Conservation (phyloP, 352 stramenopile species). For the Globisporangium mamillatum region DNA sequence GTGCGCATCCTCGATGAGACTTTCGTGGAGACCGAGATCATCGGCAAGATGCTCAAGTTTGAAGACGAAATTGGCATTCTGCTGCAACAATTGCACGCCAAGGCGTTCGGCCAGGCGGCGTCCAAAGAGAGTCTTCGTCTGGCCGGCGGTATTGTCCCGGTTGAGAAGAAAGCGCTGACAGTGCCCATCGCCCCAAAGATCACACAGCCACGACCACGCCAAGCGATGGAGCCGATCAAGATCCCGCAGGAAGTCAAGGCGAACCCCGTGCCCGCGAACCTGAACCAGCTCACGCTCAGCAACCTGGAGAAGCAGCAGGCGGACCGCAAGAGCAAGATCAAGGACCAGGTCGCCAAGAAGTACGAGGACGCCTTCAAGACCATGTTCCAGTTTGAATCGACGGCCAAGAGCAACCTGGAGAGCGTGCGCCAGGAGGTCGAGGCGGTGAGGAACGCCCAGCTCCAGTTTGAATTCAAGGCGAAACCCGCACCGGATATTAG, state of each 20-base stretch:
- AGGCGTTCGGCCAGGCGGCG: conserved; percentile 56
- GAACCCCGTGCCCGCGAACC: conserved; percentile 54
- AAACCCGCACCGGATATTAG: conserved; percentile 51
- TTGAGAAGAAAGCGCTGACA: conserved; percentile 54
- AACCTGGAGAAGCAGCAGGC: conserved; percentile 60
- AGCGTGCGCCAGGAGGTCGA: conserved; percentile 66
- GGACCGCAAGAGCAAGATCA: conserved; percentile 49
- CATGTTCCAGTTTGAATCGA: conserved; percentile 80
- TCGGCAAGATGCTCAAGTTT: conserved; percentile 54
- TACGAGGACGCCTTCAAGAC: conserved; percentile 62
- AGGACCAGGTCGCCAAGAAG: conserved; percentile 65
- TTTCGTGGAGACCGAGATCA: conserved; percentile 80
- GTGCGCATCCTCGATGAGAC: conserved; percentile 74
- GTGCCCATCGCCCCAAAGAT: conserved; percentile 82
- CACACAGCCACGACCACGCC: conserved; percentile 73
- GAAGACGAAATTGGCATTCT: conserved; percentile 36
- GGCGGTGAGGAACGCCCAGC: conserved; percentile 43
- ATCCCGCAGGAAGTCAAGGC: conserved; percentile 80
- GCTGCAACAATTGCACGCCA: conserved; percentile 55
- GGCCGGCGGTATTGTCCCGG: conserved; percentile 30
- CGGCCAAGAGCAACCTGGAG: conserved; percentile 72
- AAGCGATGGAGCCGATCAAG: conserved; percentile 65
- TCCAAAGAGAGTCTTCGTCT: conserved; percentile 42
- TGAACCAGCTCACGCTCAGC: conserved; percentile 67
- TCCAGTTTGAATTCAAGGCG: conserved; percentile 78